Evolutionary conservation across 768 basidiomycete species (phyloP).

Genomic region (Rhizopogon roseolus): DNA sequence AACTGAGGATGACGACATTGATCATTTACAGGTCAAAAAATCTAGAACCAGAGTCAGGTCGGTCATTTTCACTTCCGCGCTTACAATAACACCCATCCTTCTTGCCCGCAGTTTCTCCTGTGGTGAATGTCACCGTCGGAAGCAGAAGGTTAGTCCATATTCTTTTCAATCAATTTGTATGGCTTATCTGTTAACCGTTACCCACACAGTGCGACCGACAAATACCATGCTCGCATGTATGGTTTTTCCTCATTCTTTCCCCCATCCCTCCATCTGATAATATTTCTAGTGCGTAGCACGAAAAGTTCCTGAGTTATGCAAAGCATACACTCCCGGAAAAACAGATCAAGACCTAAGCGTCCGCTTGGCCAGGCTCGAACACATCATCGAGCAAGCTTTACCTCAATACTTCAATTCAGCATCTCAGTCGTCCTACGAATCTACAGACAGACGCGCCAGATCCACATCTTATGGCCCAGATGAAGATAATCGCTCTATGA

Average conservation of each 20-base stretch:
- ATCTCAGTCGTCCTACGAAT: conserved; percentile 24
- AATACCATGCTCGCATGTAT: conserved; percentile 78
- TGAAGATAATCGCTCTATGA: conserved; percentile 66
- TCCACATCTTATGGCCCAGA: conserved; percentile 50
- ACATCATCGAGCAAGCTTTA: conserved; percentile 74
- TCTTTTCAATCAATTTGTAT: conserved; percentile 9
- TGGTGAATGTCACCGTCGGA: conserved; percentile 83
- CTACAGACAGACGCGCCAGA: conserved; percentile 33
- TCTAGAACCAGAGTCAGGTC: conserved; percentile 73
- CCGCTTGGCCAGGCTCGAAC: conserved; percentile 71
- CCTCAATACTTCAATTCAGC: conserved; percentile 63
- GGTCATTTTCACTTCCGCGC: conserved; percentile 11
- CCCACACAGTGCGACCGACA: conserved; percentile 72
- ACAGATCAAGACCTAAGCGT: conserved; percentile 76
- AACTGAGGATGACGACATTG: conserved; percentile 52
- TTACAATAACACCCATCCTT: conserved; percentile 3
- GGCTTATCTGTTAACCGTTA: conserved; percentile 13
- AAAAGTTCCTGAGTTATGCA: conserved; percentile 85
- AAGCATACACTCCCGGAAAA: conserved; percentile 85
- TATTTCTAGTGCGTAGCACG: conserved; percentile 66
- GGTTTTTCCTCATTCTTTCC: conserved; percentile 13
- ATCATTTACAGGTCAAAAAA: conserved; percentile 51
- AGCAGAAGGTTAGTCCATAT: conserved; percentile 62
- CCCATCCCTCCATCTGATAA: conserved; percentile 9
- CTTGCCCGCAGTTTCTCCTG: conserved; percentile 62